Percentiles rank a stretch among this genome's conserved stretches.
phyloP scores from a whole-genome alignment of 805 yeast species.

The Cyberlindnera sargentensis region DNA sequence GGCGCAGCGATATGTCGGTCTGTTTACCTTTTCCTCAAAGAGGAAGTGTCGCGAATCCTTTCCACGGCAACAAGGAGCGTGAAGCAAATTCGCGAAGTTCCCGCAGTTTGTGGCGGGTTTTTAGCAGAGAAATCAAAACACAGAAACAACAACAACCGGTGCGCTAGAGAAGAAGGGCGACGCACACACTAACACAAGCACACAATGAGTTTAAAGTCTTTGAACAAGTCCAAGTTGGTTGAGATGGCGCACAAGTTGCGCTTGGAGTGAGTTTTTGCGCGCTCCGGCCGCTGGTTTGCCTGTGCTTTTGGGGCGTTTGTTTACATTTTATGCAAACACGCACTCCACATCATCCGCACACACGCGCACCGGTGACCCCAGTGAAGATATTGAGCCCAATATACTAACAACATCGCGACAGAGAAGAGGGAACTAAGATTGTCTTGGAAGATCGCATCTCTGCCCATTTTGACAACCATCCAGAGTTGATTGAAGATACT shows the following conservation, averaged over 20 bases:
- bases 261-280: slow-evolving; percentile 24
- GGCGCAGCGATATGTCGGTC: neutral
- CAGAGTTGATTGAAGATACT: slow-evolving; percentile 22
- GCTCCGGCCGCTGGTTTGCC: neutral
- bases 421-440: slow-evolving; percentile 25
- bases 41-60: neutral
- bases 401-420: slow-evolving; percentile 8
- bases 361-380: too few relatives aligned
- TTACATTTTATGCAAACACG: neutral
- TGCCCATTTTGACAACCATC: slow-evolving; percentile 24
- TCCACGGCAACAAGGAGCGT: too few relatives aligned
- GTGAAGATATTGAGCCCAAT: neutral
- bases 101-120: too few relatives aligned
- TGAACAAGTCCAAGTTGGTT: slow-evolving; percentile 32
- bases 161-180: too few relatives aligned
- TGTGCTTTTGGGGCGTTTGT: slow-evolving; percentile 1
- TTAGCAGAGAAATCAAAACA: slow-evolving; percentile 4
- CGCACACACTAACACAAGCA: neutral
- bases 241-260: slow-evolving; percentile 30
- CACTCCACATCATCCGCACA: too few relatives aligned
- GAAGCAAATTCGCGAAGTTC: too few relatives aligned
- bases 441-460: slow-evolving; percentile 24
- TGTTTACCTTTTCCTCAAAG: slow-evolving; percentile 1
- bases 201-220: slow-evolving; percentile 26
- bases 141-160: slow-evolving; percentile 1